These are phyloP conservation scores for Leucaena leucocephala DNA, from an alignment of 306 rosid genomes.

Conservation along the genomic window DNA sequence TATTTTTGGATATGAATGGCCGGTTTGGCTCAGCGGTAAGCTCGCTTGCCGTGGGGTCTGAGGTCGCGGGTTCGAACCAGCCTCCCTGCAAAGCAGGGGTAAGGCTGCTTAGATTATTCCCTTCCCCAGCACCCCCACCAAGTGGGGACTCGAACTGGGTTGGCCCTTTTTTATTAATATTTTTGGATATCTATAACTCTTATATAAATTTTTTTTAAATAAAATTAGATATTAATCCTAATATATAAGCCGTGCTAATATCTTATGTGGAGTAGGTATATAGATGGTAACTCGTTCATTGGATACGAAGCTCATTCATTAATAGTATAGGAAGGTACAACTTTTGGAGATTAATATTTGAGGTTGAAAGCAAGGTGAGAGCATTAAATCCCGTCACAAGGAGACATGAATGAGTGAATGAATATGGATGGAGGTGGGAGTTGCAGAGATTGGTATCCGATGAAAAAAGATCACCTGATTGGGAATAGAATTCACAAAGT, in stretches of 20 bases:
- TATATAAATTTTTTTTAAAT: too few species aligned
- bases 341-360: not conserved
- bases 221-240: too few species aligned
- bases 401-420: not conserved
- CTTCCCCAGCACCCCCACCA: too few species aligned
- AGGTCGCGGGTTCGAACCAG: too few species aligned
- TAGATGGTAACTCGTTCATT: not conserved
- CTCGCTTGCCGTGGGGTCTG: too few species aligned
- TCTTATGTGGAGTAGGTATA: not conserved
- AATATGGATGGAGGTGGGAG: not conserved
- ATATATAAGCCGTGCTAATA: not conserved
- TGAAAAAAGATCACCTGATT: not conserved
- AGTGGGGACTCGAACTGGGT: too few species aligned
- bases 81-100: too few species aligned
- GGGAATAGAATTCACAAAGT: not conserved
- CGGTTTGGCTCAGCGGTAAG: too few species aligned
- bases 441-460: not conserved
- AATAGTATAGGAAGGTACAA: not conserved
- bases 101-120: too few species aligned
- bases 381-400: not conserved
- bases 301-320: not conserved
- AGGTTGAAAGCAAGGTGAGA: not conserved
- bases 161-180: too few species aligned
- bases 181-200: too few species aligned
- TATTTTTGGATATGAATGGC: too few species aligned